Base-by-base conservation (phyloP, 495 filamentous ascomycete species). In the Pseudomonodictys pantanalensis region DNA sequence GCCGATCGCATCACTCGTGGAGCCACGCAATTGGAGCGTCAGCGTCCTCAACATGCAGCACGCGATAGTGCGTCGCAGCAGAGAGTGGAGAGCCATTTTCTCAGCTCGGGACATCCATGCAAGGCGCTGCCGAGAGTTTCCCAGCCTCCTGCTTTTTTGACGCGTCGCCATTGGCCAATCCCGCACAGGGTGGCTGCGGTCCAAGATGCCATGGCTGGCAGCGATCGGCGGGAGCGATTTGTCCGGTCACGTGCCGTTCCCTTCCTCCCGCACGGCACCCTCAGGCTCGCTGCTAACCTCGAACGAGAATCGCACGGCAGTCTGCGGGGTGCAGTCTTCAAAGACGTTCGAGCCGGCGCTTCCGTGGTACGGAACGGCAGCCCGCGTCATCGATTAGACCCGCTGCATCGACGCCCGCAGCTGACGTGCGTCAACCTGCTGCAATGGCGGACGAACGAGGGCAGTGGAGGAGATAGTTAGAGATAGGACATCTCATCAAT, bases 11-110 rank as follows among this genome's bases (percentile, higher is more conserved):
- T 60, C 56, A 50, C 51, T 60, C 62, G 62, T 65, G 62, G 62
- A 65, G 49, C 43, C 18, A 12, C 20, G 49, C 56, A 53, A 65
- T 65, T 65, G 62, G 62, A 41, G 49, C 41, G 32, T 32, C 46
- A 11, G 12, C 48, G 15, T 22, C 12, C 43, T 49, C 29, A 3
- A 41, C 46, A 51, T 60, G 56, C 62, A 60, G 17, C 45, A 12
- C 20, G 8, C 56, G 62, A 65, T 60, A 65, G 62, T 56, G 56
- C 54, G 46, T 55, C 46, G 52, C 54, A 33, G 45, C 28, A 18
- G 23, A 39, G 35, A 30, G 43, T 48, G 39, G 8, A 42, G 56
- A 52, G 50, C 41, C 58, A 54, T 61, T 60, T 53, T 56, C 57
- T 65, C 62, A 65, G 62, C 62, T 65, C 50, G 59, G 55, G 41